These are phyloP conservation scores for Priceomyces melissophilus DNA, from an alignment of 805 yeast species.

Conservation along the genomic window DNA sequence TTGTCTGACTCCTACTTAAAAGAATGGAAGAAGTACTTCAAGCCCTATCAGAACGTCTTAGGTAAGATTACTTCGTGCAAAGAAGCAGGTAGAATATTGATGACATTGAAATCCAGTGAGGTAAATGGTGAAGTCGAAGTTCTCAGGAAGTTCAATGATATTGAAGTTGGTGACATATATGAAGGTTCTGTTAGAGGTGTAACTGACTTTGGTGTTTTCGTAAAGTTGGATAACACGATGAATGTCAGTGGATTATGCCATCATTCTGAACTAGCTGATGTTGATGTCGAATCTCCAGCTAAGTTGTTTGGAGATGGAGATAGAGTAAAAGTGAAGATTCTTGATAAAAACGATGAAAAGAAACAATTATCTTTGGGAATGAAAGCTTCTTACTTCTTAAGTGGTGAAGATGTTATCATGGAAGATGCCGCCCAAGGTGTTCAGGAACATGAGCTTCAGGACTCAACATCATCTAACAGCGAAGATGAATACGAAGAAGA, in stretches of 20 bases:
- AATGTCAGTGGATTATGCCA: conserved; percentile 86
- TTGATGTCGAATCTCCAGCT: conserved; percentile 51
- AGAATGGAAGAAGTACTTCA: conserved; percentile 83
- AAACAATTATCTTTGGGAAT: conserved; percentile 83
- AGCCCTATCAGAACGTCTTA: conserved; percentile 64
- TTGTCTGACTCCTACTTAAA: conserved; percentile 76
- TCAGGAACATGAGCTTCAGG: conserved; percentile 22
- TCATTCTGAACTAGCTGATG: conserved; percentile 77
- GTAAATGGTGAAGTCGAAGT: conserved; percentile 65
- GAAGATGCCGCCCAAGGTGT: conserved; percentile 4
- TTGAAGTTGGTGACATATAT: conserved; percentile 63
- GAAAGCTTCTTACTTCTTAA: conserved; percentile 84
- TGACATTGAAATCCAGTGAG: conserved; percentile 79
- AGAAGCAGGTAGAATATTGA: conserved; percentile 59
- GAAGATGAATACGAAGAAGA: conserved; percentile 16
- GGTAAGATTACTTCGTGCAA: conserved; percentile 70
- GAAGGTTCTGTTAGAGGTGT: conserved; percentile 78
- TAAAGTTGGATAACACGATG: conserved; percentile 70
- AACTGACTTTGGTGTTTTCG: conserved; percentile 89
- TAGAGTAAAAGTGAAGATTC: conserved; percentile 78
- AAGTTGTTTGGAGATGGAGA: conserved; percentile 85
- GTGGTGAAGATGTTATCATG: conserved; percentile 19
- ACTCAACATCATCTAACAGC: conserved; percentile 13
- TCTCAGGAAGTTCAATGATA: conserved; percentile 61
- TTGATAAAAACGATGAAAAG: conserved; percentile 59